phyloP scores from a whole-genome alignment of 345 rosid genomes.

The Abelmoschus esculentus region DNA sequence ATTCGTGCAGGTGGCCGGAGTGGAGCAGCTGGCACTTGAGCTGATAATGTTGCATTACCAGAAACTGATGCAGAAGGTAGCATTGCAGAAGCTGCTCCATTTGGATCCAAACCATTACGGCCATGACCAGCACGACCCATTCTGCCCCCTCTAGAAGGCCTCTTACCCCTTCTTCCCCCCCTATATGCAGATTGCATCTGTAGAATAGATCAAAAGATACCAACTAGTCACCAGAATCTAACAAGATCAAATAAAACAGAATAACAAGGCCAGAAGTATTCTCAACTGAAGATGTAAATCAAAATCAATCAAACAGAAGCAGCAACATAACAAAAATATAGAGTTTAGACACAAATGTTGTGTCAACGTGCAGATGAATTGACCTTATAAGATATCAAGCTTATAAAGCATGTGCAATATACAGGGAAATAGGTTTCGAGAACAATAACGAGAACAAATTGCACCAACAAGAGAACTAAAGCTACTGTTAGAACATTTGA shows the following conservation, averaged over 20 bases:
- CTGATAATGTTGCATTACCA: constrained; percentile 14
- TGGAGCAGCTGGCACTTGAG: constrained; percentile 20
- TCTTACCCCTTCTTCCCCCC: constrained; percentile 26
- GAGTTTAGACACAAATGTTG: background rate
- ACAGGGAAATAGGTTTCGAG: background rate
- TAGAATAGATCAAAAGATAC: constrained; percentile 11
- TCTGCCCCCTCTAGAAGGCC: constrained; percentile 20
- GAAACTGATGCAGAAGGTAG: constrained; percentile 13
- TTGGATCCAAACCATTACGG: constrained; percentile 1
- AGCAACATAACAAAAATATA: background rate
- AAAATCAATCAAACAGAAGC: background rate
- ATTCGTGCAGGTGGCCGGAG: constrained; percentile 20
- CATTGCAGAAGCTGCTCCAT: background rate
- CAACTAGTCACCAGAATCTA: constrained; percentile 5
- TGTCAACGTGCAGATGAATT: background rate
- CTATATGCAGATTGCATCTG: constrained; percentile 26
- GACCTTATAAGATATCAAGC: background rate
- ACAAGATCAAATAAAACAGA: constrained; percentile 2
- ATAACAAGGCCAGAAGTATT: background rate
- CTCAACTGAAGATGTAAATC: background rate
- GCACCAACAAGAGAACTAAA: background rate
- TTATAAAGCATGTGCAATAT: background rate
- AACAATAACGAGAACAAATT: background rate
- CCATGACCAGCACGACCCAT: constrained; percentile 17
- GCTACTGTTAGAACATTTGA: background rate